These are phyloP conservation scores for Solanum bukasovii DNA, from an alignment of 257 asterid species.

Conservation along the genomic window DNA sequence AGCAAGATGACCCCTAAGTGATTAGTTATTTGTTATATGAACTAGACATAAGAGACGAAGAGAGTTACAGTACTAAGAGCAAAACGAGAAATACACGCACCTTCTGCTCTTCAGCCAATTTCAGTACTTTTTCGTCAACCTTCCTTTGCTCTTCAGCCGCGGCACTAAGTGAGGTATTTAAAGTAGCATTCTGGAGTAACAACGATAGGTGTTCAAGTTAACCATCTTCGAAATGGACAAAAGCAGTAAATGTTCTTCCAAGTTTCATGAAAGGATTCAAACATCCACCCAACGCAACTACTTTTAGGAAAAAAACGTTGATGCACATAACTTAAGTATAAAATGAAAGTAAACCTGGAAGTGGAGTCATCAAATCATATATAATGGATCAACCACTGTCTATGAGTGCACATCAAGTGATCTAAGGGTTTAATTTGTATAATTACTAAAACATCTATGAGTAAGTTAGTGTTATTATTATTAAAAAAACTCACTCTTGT, in stretches of 20 bases:
- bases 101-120: conserved; percentile 80
- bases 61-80: neutral
- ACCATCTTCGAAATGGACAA: neutral
- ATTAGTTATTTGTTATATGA: neutral
- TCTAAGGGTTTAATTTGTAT: neutral
- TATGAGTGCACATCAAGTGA: neutral
- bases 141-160: conserved; percentile 55
- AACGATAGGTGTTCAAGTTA: neutral
- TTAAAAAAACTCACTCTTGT: neutral
- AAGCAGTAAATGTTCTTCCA: neutral
- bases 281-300: neutral
- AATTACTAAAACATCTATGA: neutral
- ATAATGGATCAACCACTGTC: neutral
- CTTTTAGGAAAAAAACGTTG: neutral
- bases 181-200: conserved; percentile 57
- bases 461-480: neutral
- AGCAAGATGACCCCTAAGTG: conserved; percentile 8
- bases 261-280: neutral
- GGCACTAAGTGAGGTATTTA: conserved; percentile 40
- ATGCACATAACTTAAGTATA: neutral
- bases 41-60: conserved; percentile 7
- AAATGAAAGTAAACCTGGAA: neutral
- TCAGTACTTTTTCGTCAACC: conserved; percentile 54
- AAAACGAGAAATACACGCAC: conserved; percentile 23
- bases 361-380: neutral